Base-by-base conservation (phyloP, 2,329 filamentous ascomycete genomes). In the Monilinia fructicola region DNA sequence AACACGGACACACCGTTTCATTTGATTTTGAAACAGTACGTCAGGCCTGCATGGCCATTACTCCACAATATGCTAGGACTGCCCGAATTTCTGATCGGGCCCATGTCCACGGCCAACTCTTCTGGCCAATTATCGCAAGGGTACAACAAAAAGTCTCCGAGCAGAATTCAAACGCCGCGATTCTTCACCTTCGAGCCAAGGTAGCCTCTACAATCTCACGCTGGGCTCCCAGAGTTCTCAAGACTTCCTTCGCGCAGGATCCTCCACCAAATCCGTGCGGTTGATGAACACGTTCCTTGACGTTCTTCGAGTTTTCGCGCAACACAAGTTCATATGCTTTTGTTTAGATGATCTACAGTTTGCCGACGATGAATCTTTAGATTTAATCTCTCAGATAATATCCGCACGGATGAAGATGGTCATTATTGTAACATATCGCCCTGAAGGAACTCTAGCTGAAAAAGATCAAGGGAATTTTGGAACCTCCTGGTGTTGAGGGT, bases 271-370 rank as follows among this genome's bases (percentile, higher is more conserved):
- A 74, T 85, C 83, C 1, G 89, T 92, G 70, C 87, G 92, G 16
- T 84, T 97, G 66, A 91, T 94, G 83, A 94, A 93, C 74, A 93
- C 91, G 1, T 94, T 96, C 72, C 80, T 97, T 55, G 93, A 97
- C 71, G 89, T 97, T 12, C 78, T 97, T 61, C 86, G 91, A 63
- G 86, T 96, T 53, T 88, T 98, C 65, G 90, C 92, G 0, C 83
- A 88, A 26, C 88, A 93, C 76, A 95, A 93, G 73, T 88, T 97
- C 73, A 93, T 97, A 64, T 96, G 92, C 74, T 88, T 97, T 72
- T 65, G 54, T n/a, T 18, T 66, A 23, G 94, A 97, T 74, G 94
- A 97, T 77, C 80, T 97, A 42, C 93, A 97, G 73, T 95, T 92
- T 77, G 92, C 93, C 9, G 94, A 97, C 75, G 86, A 90, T 35